A percentile compares a stretch with the other conserved stretches of the same genome.
These are phyloP conservation scores for Porogramme epimiltina DNA, from an alignment of 1,284 basidiomycete genomes.

Conservation along the genomic window DNA sequence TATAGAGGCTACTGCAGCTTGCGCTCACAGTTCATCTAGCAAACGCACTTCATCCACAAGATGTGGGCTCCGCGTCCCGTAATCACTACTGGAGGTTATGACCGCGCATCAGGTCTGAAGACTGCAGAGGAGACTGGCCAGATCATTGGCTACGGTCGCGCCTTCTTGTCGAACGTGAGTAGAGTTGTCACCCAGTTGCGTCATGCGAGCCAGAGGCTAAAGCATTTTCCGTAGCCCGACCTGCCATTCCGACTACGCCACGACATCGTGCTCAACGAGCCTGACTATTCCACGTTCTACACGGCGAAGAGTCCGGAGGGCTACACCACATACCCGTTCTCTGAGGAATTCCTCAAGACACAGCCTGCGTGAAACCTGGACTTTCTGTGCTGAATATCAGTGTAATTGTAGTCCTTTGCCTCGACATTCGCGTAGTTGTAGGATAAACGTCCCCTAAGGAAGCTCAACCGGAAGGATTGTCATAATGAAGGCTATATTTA, in stretches of 20 bases:
- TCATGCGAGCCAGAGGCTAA: no score
- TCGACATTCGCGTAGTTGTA: not conserved
- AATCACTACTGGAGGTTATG: constrained; percentile 37
- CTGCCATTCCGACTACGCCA: constrained; percentile 8
- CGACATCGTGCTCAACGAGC: constrained; percentile 1
- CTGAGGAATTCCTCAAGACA: constrained; percentile 3
- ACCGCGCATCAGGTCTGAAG: constrained; percentile 19
- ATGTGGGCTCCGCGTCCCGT: constrained; percentile 29
- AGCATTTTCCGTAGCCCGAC: constrained; percentile 25
- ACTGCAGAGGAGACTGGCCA: constrained; percentile 34
- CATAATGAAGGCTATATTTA: no score
- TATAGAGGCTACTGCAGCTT: not conserved
- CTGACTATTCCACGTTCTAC: not conserved
- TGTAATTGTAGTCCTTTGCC: no score
- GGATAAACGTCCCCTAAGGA: no score
- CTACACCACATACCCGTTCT: constrained; percentile 13
- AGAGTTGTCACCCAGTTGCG: no score
- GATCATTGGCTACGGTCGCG: constrained; percentile 46
- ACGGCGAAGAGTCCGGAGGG: constrained; percentile 24
- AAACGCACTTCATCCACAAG: constrained; percentile 26
- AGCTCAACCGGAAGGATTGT: no score
- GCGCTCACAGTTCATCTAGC: not conserved
- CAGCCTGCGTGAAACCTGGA: not conserved
- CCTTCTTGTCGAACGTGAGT: constrained; percentile 45
- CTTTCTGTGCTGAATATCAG: no score